Percentiles rank a stretch among this genome's conserved stretches.
Evolutionary conservation across 108 stramenopile genomes (phyloP).

Genomic region (Cyclotella sp.): DNA sequence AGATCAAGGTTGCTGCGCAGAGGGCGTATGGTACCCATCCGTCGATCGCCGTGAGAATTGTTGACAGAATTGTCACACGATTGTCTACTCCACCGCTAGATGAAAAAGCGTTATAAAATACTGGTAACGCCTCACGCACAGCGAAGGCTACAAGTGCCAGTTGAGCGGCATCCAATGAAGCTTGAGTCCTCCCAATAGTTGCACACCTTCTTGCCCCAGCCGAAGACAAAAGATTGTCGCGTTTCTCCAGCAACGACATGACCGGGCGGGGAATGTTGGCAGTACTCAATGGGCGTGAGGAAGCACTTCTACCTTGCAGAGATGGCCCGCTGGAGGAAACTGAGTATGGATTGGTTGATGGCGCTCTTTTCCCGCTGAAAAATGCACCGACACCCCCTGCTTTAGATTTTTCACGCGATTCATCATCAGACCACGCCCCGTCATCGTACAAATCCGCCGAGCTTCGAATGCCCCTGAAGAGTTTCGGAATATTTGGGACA

Average conservation of each 20-base stretch:
- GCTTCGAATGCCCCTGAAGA: slow-evolving; percentile 16
- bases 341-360: background rate
- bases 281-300: slow-evolving; percentile 1
- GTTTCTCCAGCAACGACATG: slow-evolving; percentile 39
- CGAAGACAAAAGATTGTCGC: slow-evolving; percentile 38
- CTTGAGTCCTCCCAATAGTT: slow-evolving; percentile 61
- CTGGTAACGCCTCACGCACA: slow-evolving; percentile 41
- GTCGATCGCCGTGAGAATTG: slow-evolving; percentile 32
- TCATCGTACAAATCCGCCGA: slow-evolving; percentile 34
- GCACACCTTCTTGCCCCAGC: slow-evolving; percentile 25
- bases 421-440: slow-evolving; percentile 54
- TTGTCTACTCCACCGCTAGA: slow-evolving; percentile 10
- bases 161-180: slow-evolving; percentile 53
- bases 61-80: slow-evolving; percentile 28
- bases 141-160: slow-evolving; percentile 54
- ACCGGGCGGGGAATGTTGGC: slow-evolving; percentile 37
- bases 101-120: slow-evolving; percentile 27
- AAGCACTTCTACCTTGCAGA: background rate
- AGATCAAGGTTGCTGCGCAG: slow-evolving; percentile 54
- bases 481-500: slow-evolving; percentile 32
- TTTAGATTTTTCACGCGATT: slow-evolving; percentile 26
- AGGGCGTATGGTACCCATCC: slow-evolving; percentile 73
- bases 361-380: background rate
- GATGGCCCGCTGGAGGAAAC: slow-evolving; percentile 5
- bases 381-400: background rate